Evolutionary conservation across 129 eudicot genomes (phyloP).

Genomic region (Logfia minima): DNA sequence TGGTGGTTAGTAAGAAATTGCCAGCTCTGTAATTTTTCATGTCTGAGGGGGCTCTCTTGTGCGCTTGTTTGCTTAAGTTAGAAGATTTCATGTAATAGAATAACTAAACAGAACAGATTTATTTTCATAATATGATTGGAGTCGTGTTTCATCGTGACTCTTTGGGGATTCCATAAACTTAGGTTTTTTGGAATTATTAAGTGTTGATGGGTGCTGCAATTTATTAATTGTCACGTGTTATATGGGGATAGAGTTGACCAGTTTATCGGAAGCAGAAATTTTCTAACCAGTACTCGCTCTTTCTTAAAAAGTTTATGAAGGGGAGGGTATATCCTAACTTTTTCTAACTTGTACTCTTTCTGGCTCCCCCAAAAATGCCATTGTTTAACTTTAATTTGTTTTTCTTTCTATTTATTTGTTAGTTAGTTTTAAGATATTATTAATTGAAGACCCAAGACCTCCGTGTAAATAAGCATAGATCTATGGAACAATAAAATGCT

Average conservation of each 20-base stretch:
- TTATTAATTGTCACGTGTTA: not conserved
- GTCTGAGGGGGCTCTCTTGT: not conserved
- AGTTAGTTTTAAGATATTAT: too few relatives aligned
- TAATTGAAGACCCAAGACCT: too few relatives aligned
- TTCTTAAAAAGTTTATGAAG: not conserved
- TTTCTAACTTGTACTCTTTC: too few relatives aligned
- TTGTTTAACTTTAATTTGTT: too few relatives aligned
- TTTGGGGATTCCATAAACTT: not conserved
- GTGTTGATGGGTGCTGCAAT: not conserved
- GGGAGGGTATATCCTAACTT: too few relatives aligned
- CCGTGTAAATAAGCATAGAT: too few relatives aligned
- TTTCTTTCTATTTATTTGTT: too few relatives aligned
- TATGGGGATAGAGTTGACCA: too few relatives aligned
- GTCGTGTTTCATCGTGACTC: not conserved
- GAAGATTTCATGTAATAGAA: constrained; percentile 1
- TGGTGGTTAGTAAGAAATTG: constrained; percentile 8
- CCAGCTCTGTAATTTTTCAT: not conserved
- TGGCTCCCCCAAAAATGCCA: too few relatives aligned
- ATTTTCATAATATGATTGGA: not conserved
- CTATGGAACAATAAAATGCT: too few relatives aligned
- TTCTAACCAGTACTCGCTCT: not conserved
- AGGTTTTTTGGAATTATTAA: not conserved
- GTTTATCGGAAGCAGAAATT: not conserved
- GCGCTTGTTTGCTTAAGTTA: constrained; percentile 1
- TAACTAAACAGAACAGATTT: not conserved